Conservation (phyloP, 2,329 filamentous ascomycete species). For the Diaporthe sp. region DNA sequence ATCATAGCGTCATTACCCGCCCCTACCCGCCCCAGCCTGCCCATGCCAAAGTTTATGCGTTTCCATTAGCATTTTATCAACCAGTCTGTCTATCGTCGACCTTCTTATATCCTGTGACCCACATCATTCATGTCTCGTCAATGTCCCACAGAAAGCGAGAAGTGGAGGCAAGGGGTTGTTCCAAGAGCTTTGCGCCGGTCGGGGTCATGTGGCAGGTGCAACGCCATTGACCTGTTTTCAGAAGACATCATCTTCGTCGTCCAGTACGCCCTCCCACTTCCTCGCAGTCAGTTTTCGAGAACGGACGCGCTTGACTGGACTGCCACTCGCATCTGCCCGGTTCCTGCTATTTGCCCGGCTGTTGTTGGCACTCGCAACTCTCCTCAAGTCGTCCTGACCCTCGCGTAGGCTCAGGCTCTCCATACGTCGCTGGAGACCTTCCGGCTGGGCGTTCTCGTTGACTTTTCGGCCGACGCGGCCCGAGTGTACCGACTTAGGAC, state of each 20-base stretch:
- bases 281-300: conserved; percentile 57
- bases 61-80: conserved; percentile 3
- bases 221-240: conserved; percentile 41
- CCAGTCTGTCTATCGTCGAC: neutral
- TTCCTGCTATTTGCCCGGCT: conserved; percentile 41
- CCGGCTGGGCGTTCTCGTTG: conserved; percentile 39
- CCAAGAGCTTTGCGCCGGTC: neutral
- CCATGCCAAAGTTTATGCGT: neutral
- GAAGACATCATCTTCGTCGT: conserved; percentile 56
- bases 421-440: conserved; percentile 61
- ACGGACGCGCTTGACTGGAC: conserved; percentile 66
- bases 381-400: conserved; percentile 41
- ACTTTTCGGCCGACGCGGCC: conserved; percentile 27
- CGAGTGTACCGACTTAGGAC: conserved; percentile 18
- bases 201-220: neutral
- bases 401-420: conserved; percentile 65
- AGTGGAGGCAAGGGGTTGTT: neutral
- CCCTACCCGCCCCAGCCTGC: neutral
- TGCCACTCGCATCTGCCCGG: conserved; percentile 50
- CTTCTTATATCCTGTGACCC: no score
- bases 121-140: neutral
- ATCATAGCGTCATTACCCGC: conserved; percentile 13
- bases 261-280: conserved; percentile 60
- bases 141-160: neutral
- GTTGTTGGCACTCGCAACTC: conserved; percentile 44